Base-by-base conservation (phyloP, 1,284 basidiomycete species). In the Golubevia sp. region DNA sequence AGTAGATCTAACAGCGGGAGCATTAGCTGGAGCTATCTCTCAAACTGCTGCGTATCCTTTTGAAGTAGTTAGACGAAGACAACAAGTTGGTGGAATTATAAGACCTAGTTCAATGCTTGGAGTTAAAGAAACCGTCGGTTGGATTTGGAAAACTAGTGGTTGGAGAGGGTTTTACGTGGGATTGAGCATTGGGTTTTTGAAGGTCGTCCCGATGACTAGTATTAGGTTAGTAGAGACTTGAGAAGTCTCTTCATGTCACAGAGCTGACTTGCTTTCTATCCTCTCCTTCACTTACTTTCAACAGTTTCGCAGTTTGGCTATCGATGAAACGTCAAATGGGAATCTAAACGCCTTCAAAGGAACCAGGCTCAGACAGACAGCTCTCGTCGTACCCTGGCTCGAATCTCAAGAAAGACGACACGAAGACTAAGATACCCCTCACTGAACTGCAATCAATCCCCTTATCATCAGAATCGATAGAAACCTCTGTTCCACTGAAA, bases 41-140 rank as follows among this genome's bases (percentile, higher is more conserved):
- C 96, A 99, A 84, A 97, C 95, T 0, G 90, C 89, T 2, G 94
- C 93, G 21, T 99, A 99, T 81, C 97, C 97, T 0, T 94, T 99
- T 77, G 97, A 99, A 83, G 91, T 99, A 56, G 88, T 98, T 38
- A 88, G 97, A 49, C 86, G 97, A 60, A 87, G 94, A 62, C 97
- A 98, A 92, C 97, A 99, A 85, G 93, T 99, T 2, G 95, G 94
- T 11, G 96, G 74, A 0, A 68, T 80, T 24, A 68, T 82, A 26
- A 49, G 72, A 23, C 81, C 81, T 0, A 76, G 71, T 2, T 63
- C 71, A 2, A 78, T 79, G 71, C 50, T 81, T 21, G 73, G 77
- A 0, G 70, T 83, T 64, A 49, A 60, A 25, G 81, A 83, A 59
- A 83, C 81, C 3, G 69, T 70, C 0, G 54, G 84, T 49, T 85